A percentile compares a stretch with the other conserved stretches of the same genome.
Conservation (phyloP, 192 early-diverging fungal species). For the Linnemannia elongata region DNA sequence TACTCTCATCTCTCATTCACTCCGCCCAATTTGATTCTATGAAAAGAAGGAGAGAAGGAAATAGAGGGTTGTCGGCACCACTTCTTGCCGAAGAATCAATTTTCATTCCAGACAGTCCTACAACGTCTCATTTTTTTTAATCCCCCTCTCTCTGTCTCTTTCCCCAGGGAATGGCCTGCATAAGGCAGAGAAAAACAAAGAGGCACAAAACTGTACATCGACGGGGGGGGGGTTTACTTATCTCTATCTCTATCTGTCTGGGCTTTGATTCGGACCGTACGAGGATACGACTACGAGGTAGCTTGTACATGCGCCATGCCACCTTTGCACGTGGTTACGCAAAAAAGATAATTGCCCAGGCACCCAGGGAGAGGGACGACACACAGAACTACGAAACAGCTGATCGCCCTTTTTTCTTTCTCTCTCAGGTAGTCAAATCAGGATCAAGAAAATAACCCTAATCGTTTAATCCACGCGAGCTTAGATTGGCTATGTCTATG, state of each 20-base stretch:
- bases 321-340: constrained; percentile 3
- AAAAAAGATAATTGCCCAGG: background rate
- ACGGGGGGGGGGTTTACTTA: background rate
- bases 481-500: background rate
- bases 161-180: background rate
- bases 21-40: background rate
- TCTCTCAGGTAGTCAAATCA: background rate
- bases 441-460: background rate
- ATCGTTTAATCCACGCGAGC: background rate
- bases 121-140: background rate
- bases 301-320: constrained; percentile 2
- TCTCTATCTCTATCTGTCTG: background rate
- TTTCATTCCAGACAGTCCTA: background rate
- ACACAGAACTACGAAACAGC: background rate
- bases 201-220: background rate
- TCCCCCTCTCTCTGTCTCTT: background rate
- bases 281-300: background rate
- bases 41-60: background rate
- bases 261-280: too few species aligned
- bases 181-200: background rate
- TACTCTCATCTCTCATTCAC: background rate
- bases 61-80: background rate
- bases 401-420: background rate
- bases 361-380: too few species aligned
- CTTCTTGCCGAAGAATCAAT: background rate